Conservation (phyloP, 2,329 filamentous ascomycete species). For the Sporothrix humicola region DNA sequence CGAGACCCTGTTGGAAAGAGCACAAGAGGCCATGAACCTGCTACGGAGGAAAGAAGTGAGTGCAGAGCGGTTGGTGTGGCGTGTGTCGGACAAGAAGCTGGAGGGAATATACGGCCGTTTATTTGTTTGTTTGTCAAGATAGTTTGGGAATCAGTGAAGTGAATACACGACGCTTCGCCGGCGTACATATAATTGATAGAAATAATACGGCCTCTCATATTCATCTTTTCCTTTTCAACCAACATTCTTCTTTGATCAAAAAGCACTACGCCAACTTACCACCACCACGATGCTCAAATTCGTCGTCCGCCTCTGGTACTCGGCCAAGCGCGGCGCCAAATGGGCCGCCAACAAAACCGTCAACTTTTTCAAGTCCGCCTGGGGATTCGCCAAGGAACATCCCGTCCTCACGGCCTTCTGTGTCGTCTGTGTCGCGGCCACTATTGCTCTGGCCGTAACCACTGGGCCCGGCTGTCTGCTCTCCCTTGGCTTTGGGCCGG, state of each 20-base stretch:
- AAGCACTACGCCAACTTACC: too few relatives aligned
- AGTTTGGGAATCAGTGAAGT: background rate
- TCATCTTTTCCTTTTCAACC: too few relatives aligned
- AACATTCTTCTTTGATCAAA: too few relatives aligned
- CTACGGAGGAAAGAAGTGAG: constrained; percentile 10
- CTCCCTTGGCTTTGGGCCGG: constrained; percentile 13
- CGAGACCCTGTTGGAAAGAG: constrained; percentile 8
- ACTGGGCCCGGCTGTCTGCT: background rate
- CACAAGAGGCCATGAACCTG: constrained; percentile 5
- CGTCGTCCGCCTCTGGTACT: too few relatives aligned
- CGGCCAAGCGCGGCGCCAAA: too few relatives aligned
- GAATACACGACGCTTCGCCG: background rate
- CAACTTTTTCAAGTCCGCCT: background rate
- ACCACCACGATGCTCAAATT: too few relatives aligned
- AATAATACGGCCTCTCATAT: too few relatives aligned
- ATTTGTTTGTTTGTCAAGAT: background rate
- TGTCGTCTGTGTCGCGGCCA: background rate
- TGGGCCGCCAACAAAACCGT: background rate
- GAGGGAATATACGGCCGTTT: background rate
- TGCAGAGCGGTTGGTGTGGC: constrained; percentile 20
- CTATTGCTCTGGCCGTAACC: background rate
- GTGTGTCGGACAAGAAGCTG: constrained; percentile 5
- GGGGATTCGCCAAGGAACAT: background rate
- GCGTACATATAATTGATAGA: background rate
- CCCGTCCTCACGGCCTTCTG: background rate